Evolutionary conservation across 176 grass and related monocot genomes (phyloP).

Genomic region (Raddia guianensis): DNA sequence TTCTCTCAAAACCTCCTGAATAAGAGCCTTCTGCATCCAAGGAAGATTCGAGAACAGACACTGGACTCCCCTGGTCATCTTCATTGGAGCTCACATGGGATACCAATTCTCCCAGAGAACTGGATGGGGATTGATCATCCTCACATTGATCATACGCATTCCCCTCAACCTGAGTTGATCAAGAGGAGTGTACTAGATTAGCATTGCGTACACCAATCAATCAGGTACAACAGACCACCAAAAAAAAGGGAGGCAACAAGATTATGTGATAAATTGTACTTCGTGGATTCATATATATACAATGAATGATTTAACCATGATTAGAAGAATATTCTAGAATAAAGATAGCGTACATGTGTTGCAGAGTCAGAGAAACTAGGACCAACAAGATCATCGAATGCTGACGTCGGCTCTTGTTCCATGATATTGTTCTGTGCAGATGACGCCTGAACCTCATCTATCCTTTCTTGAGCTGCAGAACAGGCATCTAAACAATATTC

Average conservation of each 20-base stretch:
- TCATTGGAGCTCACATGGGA: conserved; percentile 41
- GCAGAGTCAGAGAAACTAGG: background rate
- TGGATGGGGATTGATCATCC: background rate
- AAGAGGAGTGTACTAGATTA: background rate
- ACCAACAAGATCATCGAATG: background rate
- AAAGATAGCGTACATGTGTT: conserved; percentile 39
- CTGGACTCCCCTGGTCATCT: conserved; percentile 64
- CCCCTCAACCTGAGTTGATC: conserved; percentile 1
- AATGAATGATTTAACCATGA: conserved; percentile 13
- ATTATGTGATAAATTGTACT: conserved; percentile 2
- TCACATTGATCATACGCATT: background rate
- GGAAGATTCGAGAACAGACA: conserved; percentile 60
- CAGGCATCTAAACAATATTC: background rate
- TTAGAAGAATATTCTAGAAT: conserved; percentile 12
- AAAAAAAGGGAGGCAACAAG: background rate
- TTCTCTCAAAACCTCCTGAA: conserved; percentile 81
- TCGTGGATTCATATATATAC: conserved; percentile 11
- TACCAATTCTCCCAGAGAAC: background rate
- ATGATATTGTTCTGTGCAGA: background rate
- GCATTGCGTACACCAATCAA: background rate
- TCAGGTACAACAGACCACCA: background rate
- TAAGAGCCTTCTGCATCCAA: conserved; percentile 45
- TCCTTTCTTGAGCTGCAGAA: conserved; percentile 19
- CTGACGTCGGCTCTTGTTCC: conserved; percentile 28
- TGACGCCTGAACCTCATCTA: background rate